Percentiles rank a stretch among this genome's conserved stretches.
Evolutionary conservation across 129 eudicot genomes (phyloP).

Genomic region (Saposhnikovia divaricata): DNA sequence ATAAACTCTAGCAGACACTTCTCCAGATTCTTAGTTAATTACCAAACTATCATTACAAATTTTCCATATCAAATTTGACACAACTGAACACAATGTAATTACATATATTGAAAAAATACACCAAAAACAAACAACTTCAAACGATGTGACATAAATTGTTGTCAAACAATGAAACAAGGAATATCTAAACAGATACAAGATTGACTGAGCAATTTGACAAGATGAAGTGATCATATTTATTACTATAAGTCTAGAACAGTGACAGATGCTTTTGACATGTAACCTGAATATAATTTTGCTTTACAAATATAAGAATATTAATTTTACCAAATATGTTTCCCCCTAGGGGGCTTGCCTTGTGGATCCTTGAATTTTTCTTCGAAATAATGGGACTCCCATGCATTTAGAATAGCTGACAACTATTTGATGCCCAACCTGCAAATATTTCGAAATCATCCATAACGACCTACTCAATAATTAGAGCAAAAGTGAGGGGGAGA

Average conservation of each 20-base stretch:
- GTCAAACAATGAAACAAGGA: background rate
- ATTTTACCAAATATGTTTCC: conserved; percentile 17
- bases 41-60: background rate
- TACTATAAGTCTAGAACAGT: background rate
- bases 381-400: conserved; percentile 88
- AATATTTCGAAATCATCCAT: conserved; percentile 1
- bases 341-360: conserved; percentile 66
- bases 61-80: background rate
- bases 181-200: background rate
- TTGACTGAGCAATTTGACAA: background rate
- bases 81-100: background rate
- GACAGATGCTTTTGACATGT: background rate
- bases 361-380: conserved; percentile 87
- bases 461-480: background rate
- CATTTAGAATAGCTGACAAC: conserved; percentile 84
- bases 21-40: background rate
- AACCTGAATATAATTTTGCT: background rate
- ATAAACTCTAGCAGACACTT: background rate
- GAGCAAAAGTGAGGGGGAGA: background rate
- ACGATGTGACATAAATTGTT: background rate
- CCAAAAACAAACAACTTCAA: too few species aligned
- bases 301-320: conserved; percentile 9
- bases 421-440: conserved; percentile 94
- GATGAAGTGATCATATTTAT: background rate
- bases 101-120: background rate